phyloP scores from a whole-genome alignment of 2,329 filamentous ascomycete species.

The Neofusicoccum kwambonambiense region DNA sequence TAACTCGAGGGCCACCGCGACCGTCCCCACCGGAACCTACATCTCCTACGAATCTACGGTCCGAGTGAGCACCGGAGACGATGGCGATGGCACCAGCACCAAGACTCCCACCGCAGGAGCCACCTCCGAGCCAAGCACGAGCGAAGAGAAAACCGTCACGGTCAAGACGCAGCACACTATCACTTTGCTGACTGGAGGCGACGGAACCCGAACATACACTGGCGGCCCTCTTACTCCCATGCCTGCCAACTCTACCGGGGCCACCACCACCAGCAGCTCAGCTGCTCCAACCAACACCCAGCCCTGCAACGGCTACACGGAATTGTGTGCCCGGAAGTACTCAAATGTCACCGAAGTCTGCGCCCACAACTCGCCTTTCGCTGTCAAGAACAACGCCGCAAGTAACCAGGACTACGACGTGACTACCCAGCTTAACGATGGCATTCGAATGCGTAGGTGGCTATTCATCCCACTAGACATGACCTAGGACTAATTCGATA shows the following conservation, averaged over 20 bases:
- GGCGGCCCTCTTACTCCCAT: slow-evolving; percentile 9
- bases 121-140: background rate
- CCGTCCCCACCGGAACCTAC: slow-evolving; percentile 15
- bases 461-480: background rate
- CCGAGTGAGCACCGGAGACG: slow-evolving; percentile 1
- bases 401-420: slow-evolving; percentile 39
- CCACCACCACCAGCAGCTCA: slow-evolving; percentile 27
- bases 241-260: background rate
- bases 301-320: slow-evolving; percentile 42
- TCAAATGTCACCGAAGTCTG: slow-evolving; percentile 43
- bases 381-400: slow-evolving; percentile 32
- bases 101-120: background rate
- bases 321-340: slow-evolving; percentile 40
- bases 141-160: slow-evolving; percentile 12
- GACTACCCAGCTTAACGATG: slow-evolving; percentile 40
- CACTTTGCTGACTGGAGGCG: slow-evolving; percentile 12
- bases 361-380: slow-evolving; percentile 42
- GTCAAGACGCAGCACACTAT: slow-evolving; percentile 7
- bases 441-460: slow-evolving; percentile 35
- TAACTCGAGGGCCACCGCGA: background rate
- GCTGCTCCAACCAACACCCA: slow-evolving; percentile 40
- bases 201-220: slow-evolving; percentile 5
- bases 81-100: background rate
- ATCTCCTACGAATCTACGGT: slow-evolving; percentile 14
- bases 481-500: background rate